Percentiles rank a stretch among this genome's conserved stretches.
These are phyloP conservation scores for Stygiomarasmius scandens DNA, from an alignment of 1,284 basidiomycete species.

Conservation along the genomic window DNA sequence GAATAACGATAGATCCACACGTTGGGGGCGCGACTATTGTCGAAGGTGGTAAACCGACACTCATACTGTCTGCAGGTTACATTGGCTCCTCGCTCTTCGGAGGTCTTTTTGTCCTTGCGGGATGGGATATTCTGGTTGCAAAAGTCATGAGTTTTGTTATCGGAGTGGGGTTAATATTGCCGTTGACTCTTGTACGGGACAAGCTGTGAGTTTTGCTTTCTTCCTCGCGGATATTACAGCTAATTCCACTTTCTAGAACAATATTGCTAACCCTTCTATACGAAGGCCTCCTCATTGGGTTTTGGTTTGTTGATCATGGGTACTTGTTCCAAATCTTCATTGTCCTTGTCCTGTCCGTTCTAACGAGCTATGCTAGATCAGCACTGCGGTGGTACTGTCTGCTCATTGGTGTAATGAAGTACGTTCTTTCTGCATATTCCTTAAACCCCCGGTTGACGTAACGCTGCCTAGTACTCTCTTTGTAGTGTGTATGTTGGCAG, in stretches of 20 bases:
- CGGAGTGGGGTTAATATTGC: slow-evolving; percentile 72
- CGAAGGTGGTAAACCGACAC: slow-evolving; percentile 68
- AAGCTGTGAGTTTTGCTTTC: slow-evolving; percentile 61
- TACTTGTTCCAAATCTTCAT: slow-evolving; percentile 37
- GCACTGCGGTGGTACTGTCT: slow-evolving; percentile 81
- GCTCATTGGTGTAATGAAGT: slow-evolving; percentile 85
- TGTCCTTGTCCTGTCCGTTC: slow-evolving; percentile 6
- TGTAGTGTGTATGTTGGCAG: slow-evolving; percentile 65
- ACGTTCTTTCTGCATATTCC: slow-evolving; percentile 29
- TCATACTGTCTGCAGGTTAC: slow-evolving; percentile 76
- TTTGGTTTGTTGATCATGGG: slow-evolving; percentile 86
- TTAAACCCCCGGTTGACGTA: slow-evolving; percentile 6
- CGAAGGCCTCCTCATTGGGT: slow-evolving; percentile 76
- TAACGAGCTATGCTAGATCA: slow-evolving; percentile 39
- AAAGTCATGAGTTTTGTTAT: slow-evolving; percentile 83
- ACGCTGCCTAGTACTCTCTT: slow-evolving; percentile 60
- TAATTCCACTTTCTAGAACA: slow-evolving; percentile 48
- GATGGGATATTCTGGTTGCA: slow-evolving; percentile 78
- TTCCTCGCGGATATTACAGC: neutral
- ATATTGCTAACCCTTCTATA: slow-evolving; percentile 75
- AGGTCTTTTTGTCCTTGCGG: slow-evolving; percentile 76
- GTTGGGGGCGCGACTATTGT: slow-evolving; percentile 79
- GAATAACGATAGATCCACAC: slow-evolving; percentile 81
- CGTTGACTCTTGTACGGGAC: slow-evolving; percentile 78
- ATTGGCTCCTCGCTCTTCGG: slow-evolving; percentile 78